Percentiles rank a stretch among this genome's conserved stretches.
Conservation (phyloP, 2,329 filamentous ascomycete genomes). For the Alternaria sp. region DNA sequence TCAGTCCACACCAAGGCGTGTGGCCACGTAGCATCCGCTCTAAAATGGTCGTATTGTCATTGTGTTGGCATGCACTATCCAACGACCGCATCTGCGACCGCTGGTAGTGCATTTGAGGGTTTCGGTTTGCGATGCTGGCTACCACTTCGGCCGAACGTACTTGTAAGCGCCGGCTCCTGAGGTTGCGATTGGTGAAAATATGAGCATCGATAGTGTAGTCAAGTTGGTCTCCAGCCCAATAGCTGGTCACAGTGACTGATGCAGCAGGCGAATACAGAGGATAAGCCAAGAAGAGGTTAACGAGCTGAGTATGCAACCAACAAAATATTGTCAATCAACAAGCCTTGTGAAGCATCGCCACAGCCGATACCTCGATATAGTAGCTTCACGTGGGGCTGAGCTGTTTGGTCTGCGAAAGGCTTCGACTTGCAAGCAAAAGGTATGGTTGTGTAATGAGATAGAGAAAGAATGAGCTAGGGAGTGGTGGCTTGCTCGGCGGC, state of each 20-base stretch:
- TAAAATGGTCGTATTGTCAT: background rate
- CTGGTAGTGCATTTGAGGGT: conserved; percentile 21
- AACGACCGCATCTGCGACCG: conserved; percentile 23
- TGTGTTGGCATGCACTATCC: background rate
- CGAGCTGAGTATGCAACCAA: conserved; percentile 6
- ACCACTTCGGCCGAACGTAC: conserved; percentile 16
- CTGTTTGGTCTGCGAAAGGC: background rate
- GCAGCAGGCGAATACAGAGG: conserved; percentile 10
- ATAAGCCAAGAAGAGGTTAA: conserved; percentile 1
- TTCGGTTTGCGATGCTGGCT: conserved; percentile 18
- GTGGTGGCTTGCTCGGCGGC: conserved; percentile 25
- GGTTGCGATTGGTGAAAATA: background rate
- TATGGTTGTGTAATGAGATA: conserved; percentile 24
- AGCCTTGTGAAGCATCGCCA: conserved; percentile 1
- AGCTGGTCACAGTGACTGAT: conserved; percentile 7
- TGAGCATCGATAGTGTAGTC: background rate
- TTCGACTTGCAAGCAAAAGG: conserved; percentile 2
- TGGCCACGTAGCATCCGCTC: background rate
- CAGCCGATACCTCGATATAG: conserved; percentile 10
- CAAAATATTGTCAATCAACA: background rate
- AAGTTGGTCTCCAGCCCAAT: background rate
- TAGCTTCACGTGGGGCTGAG: conserved; percentile 12
- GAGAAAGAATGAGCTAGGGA: conserved; percentile 12
- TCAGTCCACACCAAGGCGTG: background rate
- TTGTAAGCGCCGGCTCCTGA: conserved; percentile 4